These are phyloP conservation scores for Nicotiana knightiana DNA, from an alignment of 257 asterid genomes.

Conservation along the genomic window DNA sequence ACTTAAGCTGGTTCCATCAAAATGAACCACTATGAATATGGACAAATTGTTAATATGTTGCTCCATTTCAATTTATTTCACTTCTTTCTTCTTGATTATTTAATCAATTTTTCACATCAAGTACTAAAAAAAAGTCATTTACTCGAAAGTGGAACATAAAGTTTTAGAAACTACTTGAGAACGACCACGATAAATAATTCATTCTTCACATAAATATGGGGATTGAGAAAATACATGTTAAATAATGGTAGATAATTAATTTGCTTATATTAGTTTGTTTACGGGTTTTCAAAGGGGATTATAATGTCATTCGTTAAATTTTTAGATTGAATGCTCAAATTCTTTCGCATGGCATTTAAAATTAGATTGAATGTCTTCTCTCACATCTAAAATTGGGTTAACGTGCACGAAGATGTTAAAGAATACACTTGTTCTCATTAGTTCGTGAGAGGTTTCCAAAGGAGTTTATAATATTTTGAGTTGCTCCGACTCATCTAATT, in stretches of 20 bases:
- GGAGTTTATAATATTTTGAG: background rate
- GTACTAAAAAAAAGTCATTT: background rate
- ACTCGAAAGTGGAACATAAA: background rate
- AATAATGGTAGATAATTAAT: background rate
- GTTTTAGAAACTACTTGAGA: background rate
- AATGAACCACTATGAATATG: background rate
- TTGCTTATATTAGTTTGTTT: background rate
- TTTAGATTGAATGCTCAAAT: background rate
- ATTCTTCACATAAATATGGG: background rate
- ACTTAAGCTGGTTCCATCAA: background rate
- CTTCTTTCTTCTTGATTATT: background rate
- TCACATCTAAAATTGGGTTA: background rate
- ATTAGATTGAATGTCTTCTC: background rate
- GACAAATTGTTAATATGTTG: background rate
- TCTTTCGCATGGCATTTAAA: background rate
- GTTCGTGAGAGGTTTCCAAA: background rate
- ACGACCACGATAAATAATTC: background rate
- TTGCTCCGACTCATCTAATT: too few relatives aligned
- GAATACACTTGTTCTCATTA: background rate
- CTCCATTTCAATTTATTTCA: background rate
- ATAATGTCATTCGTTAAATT: background rate
- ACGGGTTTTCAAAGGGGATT: background rate
- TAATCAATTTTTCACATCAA: background rate
- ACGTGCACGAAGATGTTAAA: background rate
- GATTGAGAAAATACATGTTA: background rate